Conservation (phyloP, 495 filamentous ascomycete genomes). For the Poronia punctata region DNA sequence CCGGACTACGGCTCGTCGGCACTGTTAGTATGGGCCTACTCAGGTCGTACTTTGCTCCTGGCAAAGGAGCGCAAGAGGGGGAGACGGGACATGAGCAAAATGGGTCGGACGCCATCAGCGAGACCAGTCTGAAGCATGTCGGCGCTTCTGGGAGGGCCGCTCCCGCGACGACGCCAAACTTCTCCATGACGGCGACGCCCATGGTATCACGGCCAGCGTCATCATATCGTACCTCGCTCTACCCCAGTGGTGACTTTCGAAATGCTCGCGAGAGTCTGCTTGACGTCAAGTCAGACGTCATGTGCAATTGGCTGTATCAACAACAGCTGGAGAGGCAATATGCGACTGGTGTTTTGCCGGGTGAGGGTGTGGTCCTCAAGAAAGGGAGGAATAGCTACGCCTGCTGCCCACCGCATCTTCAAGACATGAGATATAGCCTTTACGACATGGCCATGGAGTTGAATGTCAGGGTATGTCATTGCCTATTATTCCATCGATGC, state of each 20-base stretch:
- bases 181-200: conserved; percentile 8
- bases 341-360: conserved; percentile 42
- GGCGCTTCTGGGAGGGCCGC: conserved; percentile 3
- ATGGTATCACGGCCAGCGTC: conserved; percentile 13
- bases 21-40: conserved; percentile 26
- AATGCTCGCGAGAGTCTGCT: conserved; percentile 32
- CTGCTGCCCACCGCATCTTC: conserved; percentile 49
- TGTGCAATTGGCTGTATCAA: conserved; percentile 56
- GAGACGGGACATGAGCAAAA: conserved; percentile 11
- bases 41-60: conserved; percentile 26
- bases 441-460: conserved; percentile 45
- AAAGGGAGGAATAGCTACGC: conserved; percentile 46
- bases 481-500: background rate
- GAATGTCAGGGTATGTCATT: conserved; percentile 41
- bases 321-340: conserved; percentile 53
- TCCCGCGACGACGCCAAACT: conserved; percentile 7
- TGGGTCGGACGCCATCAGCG: background rate
- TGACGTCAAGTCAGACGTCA: conserved; percentile 52
- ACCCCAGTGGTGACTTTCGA: conserved; percentile 13
- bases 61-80: conserved; percentile 9
- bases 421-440: conserved; percentile 38
- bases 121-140: background rate
- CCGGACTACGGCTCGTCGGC: conserved; percentile 3
- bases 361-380: conserved; percentile 57
- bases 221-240: conserved; percentile 8